phyloP scores from a whole-genome alignment of 176 grass and related monocot genomes.

The Phragmites australis region DNA sequence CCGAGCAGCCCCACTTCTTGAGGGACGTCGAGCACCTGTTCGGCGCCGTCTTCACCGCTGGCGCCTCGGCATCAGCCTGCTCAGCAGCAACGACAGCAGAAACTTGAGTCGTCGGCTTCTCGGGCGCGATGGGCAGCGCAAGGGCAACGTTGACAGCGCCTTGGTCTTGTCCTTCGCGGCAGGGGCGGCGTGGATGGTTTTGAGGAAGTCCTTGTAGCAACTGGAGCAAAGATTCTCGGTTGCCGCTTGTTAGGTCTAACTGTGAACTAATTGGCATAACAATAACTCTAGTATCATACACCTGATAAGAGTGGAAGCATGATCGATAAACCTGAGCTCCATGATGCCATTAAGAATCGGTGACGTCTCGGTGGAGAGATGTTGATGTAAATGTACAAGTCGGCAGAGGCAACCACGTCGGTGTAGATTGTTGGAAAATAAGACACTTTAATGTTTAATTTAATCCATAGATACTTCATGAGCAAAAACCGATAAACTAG shows the following conservation, averaged over 20 bases:
- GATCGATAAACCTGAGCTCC: too few relatives aligned
- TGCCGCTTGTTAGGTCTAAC: not conserved
- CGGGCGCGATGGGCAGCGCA: too few relatives aligned
- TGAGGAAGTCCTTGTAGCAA: constrained; percentile 40
- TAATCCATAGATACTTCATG: too few relatives aligned
- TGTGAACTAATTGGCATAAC: not conserved
- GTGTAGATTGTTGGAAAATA: too few relatives aligned
- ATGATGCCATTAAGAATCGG: too few relatives aligned
- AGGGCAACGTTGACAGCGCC: not conserved
- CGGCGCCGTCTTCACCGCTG: not conserved
- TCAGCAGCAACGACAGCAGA: fast-evolving
- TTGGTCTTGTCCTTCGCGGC: not conserved
- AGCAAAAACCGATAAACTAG: too few relatives aligned
- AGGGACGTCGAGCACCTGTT: constrained; percentile 44
- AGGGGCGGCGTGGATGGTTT: not conserved
- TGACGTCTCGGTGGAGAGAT: too few relatives aligned
- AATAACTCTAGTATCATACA: too few relatives aligned
- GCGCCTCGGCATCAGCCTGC: not conserved
- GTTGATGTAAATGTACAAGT: too few relatives aligned
- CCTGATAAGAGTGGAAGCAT: too few relatives aligned
- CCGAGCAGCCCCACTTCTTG: constrained; percentile 59
- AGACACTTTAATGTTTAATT: too few relatives aligned
- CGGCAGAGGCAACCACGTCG: too few relatives aligned
- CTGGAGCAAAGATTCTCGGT: constrained; percentile 47
- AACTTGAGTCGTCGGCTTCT: not conserved